Evolutionary conservation across 2,329 filamentous ascomycete genomes (phyloP), one percentile per base, ranked within the genome.

Genomic region (Penicillium sp.): DNA sequence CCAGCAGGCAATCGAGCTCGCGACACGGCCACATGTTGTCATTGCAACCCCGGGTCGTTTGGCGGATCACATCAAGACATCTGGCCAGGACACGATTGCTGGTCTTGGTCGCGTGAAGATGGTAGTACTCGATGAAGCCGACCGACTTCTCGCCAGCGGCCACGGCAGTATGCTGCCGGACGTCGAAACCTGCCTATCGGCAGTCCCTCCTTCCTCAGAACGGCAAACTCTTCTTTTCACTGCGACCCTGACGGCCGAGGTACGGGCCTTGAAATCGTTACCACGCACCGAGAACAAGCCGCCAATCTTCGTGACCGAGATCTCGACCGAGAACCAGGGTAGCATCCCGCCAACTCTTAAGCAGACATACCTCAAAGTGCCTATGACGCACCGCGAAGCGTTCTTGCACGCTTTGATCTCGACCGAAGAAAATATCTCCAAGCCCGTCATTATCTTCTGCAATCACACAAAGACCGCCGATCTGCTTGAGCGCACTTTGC

Each of bases 221-320:
- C 87, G 95, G n/a, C 93, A 99, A 77, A 99, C 94, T 0, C 86
- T 96, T 17, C 86, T 99, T 2, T 99, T 99, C 80, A 99, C 95
- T 9, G 95, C 95, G 17, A 99, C 95, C 1, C 89, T 99, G 47
- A 98, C 95, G 0, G 88, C 92, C 2, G 94, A 98, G 80, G 93
- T 99, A 4, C 88, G 92, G 54, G 91, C 92, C 2, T 80, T 98
- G 62, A 95, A 96, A 77, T 86, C 90, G 61, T 86, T 91, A 80
- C 89, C 92, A 9, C 83, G 86, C 42, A 84, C 88, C 47, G 84
- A 87, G 1, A 88, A 87, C 56, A 90, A 91, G 64, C 88, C 87
- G 56, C 89, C 92, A 1, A 88, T 96, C 40, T 97, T 94, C 77
- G 86, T 97, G 33, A 96, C 92, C 72, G 94, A 99, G 79, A 87